Percentiles rank a stretch among this genome's conserved stretches.
phyloP scores from a whole-genome alignment of 208 protist species.

The Leishmania tropica region DNA sequence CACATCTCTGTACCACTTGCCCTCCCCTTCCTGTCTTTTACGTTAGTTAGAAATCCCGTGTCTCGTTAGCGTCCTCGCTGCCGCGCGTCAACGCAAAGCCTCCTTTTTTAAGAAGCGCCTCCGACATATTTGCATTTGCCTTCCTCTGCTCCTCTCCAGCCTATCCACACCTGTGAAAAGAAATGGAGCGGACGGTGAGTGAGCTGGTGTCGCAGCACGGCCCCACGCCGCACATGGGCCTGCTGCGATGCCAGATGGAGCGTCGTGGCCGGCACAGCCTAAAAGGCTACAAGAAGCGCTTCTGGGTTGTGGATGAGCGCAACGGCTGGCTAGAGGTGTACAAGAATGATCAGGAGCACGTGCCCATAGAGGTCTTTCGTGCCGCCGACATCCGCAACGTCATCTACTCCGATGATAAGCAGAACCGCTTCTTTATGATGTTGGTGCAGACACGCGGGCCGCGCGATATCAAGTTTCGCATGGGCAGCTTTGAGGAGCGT shows the following conservation, averaged over 20 bases:
- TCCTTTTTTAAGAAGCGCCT: background rate
- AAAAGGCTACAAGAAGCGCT: slow-evolving; percentile 77
- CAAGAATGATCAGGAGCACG: slow-evolving; percentile 83
- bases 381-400: slow-evolving; percentile 71
- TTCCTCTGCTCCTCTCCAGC: background rate
- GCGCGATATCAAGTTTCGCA: slow-evolving; percentile 62
- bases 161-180: background rate
- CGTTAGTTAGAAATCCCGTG: background rate
- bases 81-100: background rate
- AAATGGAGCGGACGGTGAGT: slow-evolving; percentile 23
- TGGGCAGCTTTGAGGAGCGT: slow-evolving; percentile 70
- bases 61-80: background rate
- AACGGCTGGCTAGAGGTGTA: slow-evolving; percentile 70
- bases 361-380: slow-evolving; percentile 47
- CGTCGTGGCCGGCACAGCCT: slow-evolving; percentile 45
- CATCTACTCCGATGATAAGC: slow-evolving; percentile 70
- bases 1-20: background rate
- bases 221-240: slow-evolving; percentile 55
- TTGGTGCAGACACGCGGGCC: slow-evolving; percentile 50
- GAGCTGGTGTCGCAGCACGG: slow-evolving; percentile 31
- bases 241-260: slow-evolving; percentile 62
- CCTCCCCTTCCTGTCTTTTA: background rate
- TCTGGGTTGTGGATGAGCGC: slow-evolving; percentile 74
- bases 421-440: slow-evolving; percentile 84
- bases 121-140: background rate